Percentiles rank a stretch among this genome's conserved stretches.
phyloP scores from a whole-genome alignment of 1,284 basidiomycete genomes.

The Grifola frondosa region DNA sequence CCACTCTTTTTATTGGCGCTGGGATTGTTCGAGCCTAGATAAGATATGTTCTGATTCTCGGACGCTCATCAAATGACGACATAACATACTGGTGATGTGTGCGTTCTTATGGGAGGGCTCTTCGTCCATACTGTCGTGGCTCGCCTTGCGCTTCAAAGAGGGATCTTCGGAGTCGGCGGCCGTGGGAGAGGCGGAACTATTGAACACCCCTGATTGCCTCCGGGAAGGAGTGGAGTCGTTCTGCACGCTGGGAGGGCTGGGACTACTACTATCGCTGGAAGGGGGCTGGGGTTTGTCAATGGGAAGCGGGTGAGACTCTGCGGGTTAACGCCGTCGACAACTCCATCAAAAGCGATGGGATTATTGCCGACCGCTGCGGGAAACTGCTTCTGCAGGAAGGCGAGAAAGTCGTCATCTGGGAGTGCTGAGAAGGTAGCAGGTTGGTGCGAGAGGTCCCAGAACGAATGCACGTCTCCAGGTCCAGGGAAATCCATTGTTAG shows the following conservation, averaged over 20 bases:
- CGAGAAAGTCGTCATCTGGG: constrained; percentile 74
- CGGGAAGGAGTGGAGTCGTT: constrained; percentile 31
- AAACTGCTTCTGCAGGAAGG: constrained; percentile 75
- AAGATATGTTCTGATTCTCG: constrained; percentile 4
- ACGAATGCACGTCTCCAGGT: constrained; percentile 35
- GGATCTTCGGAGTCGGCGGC: constrained; percentile 42
- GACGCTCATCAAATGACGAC: too few relatives aligned
- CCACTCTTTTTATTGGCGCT: constrained; percentile 28
- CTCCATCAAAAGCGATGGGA: constrained; percentile 28
- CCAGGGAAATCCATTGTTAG: constrained; percentile 35
- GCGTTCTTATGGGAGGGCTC: constrained; percentile 65
- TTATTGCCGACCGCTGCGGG: constrained; percentile 28
- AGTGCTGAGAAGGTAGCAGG: constrained; percentile 60
- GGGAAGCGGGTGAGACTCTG: constrained; percentile 48
- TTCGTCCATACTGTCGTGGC: constrained; percentile 51
- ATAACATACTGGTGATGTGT: constrained; percentile 43
- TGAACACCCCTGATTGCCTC: constrained; percentile 35
- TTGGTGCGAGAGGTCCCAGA: constrained; percentile 70
- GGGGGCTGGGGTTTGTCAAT: constrained; percentile 41
- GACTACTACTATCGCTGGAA: constrained; percentile 65
- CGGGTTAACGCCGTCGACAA: constrained; percentile 54
- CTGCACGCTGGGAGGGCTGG: constrained; percentile 61
- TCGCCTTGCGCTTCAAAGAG: constrained; percentile 72
- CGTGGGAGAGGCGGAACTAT: constrained; percentile 5
- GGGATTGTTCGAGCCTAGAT: constrained; percentile 10